Percentiles rank a stretch among this genome's conserved stretches.
Evolutionary conservation across 2,329 filamentous ascomycete genomes (phyloP).

Genomic region (Ambrosiella beaveri): DNA sequence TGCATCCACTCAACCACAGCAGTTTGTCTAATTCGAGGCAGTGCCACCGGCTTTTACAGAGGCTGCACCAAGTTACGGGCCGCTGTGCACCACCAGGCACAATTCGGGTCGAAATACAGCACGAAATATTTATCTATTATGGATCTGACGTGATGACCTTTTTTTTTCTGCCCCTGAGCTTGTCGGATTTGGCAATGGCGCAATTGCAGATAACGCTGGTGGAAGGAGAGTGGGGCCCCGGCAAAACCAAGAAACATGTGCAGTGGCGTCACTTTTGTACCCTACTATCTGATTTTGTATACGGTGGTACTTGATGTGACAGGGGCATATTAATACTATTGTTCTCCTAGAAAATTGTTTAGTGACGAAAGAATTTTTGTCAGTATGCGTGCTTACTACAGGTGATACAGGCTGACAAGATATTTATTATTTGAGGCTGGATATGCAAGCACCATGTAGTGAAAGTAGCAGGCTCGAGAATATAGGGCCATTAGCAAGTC

Average conservation of each 20-base stretch:
- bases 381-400: not conserved
- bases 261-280: not conserved
- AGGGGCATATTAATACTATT: not conserved
- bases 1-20: too few species aligned
- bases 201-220: not conserved
- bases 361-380: not conserved
- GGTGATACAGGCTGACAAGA: not conserved
- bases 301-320: not conserved
- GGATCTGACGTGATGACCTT: not conserved
- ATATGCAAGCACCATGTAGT: not conserved
- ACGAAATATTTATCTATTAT: too few species aligned
- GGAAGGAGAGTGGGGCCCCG: not conserved
- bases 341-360: not conserved
- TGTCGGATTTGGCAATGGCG: not conserved
- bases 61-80: too few species aligned
- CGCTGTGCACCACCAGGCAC: too few species aligned
- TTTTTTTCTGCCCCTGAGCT: not conserved
- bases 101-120: too few species aligned
- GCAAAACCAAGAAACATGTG: not conserved
- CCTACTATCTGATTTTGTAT: not conserved
- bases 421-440: not conserved
- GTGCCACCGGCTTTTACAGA: too few species aligned
- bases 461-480: not conserved
- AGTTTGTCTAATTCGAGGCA: too few species aligned
- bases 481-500: not conserved